phyloP scores from a whole-genome alignment of 2,329 filamentous ascomycete species.

The Daldinia sp. region DNA sequence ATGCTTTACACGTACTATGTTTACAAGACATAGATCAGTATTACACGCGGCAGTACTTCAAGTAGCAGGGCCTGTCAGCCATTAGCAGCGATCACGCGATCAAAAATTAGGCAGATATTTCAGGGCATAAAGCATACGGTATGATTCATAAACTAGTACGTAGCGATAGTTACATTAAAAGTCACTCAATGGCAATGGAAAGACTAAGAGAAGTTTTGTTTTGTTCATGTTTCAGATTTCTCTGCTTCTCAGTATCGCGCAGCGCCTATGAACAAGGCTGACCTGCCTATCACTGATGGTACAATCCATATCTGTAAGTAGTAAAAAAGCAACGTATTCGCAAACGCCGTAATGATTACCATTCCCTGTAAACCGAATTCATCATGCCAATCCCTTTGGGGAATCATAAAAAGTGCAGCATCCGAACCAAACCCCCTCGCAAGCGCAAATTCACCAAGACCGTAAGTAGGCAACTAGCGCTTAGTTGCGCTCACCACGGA shows the following conservation, averaged over 20 bases:
- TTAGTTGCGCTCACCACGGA: slow-evolving; percentile 93
- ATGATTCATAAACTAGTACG: slow-evolving; percentile 4
- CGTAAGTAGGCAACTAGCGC: slow-evolving; percentile 28
- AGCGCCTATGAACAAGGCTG: slow-evolving; percentile 34
- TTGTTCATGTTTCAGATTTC: slow-evolving; percentile 54
- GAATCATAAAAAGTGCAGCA: slow-evolving; percentile 55
- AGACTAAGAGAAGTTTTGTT: slow-evolving; percentile 21
- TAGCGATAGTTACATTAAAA: slow-evolving; percentile 9
- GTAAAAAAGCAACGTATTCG: slow-evolving; percentile 54
- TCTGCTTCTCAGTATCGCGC: slow-evolving; percentile 52
- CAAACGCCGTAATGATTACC: slow-evolving; percentile 57
- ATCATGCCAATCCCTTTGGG: slow-evolving; percentile 58
- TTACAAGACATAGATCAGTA: no score
- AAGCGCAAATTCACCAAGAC: slow-evolving; percentile 34
- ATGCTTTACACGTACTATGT: no score
- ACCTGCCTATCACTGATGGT: slow-evolving; percentile 56
- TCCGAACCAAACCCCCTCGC: slow-evolving; percentile 43
- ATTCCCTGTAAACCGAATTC: slow-evolving; percentile 56
- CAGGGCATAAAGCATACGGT: background rate
- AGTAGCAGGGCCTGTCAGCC: background rate
- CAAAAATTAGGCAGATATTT: background rate
- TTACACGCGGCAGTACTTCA: background rate
- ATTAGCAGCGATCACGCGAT: background rate
- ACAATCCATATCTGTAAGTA: slow-evolving; percentile 52
- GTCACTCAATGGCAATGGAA: slow-evolving; percentile 3